Conservation (phyloP, 345 rosid species). For the Acer campestre region DNA sequence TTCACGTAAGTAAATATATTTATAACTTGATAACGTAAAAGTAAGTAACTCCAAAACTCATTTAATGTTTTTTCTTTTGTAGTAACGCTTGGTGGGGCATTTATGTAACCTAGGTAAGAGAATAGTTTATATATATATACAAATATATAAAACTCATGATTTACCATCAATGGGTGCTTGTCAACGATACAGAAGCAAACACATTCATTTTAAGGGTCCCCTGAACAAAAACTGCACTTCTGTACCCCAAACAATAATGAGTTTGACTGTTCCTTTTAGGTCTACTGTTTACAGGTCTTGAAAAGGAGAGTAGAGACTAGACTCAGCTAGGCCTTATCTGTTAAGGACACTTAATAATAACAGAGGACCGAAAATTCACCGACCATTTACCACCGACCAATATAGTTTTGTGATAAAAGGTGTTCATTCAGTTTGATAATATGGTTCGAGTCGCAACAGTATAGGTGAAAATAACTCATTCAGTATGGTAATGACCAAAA, state of each 20-base stretch:
- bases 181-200: slow-evolving; percentile 17
- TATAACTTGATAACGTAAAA: no score
- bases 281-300: background rate
- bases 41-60: no score
- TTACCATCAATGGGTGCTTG: slow-evolving; percentile 25
- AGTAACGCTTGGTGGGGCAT: slow-evolving; percentile 5
- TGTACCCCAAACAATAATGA: slow-evolving; percentile 11
- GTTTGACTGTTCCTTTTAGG: background rate
- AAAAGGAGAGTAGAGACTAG: background rate
- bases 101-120: slow-evolving; percentile 15
- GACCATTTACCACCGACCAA: no score
- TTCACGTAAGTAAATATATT: no score
- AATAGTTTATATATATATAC: slow-evolving; percentile 11
- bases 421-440: no score
- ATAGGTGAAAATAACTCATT: no score
- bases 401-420: no score
- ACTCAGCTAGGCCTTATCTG: background rate
- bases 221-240: slow-evolving; percentile 11
- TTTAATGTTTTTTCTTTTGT: background rate
- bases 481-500: no score
- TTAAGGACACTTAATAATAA: background rate
- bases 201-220: background rate
- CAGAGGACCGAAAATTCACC: no score
- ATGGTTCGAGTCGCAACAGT: no score
- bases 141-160: background rate